Evolutionary conservation across 805 yeast genomes (phyloP), one percentile per base, ranked within the genome.

Genomic region (Starmerella ratchasimensis): DNA sequence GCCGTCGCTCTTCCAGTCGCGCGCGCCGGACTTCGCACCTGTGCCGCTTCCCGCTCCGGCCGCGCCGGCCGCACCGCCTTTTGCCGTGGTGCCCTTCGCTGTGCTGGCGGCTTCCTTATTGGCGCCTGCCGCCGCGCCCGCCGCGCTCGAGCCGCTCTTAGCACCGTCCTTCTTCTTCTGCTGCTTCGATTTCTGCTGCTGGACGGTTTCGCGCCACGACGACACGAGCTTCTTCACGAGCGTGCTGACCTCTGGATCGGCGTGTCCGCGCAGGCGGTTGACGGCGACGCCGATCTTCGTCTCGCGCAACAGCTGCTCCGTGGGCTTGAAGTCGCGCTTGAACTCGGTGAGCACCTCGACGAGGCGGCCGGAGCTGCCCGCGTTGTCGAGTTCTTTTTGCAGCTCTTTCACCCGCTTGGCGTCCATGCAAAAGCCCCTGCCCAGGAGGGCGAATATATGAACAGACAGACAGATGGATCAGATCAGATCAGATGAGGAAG

Each of bases 241-340:
- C 2, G 67, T 60, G 10, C 77, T 65, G 32, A 90, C 69, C 18
- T 53, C 52, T 24, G 54, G 58, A 48, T 84, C 93, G 17, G 69
- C 44, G 57, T 80, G 81, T 7, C 80, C 61, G 46, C 94, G 73
- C 52, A 80, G 73, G 59, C 82, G 84, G 62, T 90, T 90, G 29
- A 90, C 96, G 7, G 86, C 88, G 14, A 90, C 88, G 46, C 98
- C 98, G n/a, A 90, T 88, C 58, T 83, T 84, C 7, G 98, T 90
- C 53, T 88, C 93, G 52, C 96, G 71, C 36, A 88, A 65, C 25
- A 88, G 64, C 55, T 75, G 72, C 54, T 88, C 97, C 1, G 93
- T 76, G 8, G 97, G 95, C 48, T 66, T 64, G 36, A 83, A 80
- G 10, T 80, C 81, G 39, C 68, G 71, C 48, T 78, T 74, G 43